Conservation (phyloP, 768 basidiomycete species). For the Dioszegia aurantiaca region DNA sequence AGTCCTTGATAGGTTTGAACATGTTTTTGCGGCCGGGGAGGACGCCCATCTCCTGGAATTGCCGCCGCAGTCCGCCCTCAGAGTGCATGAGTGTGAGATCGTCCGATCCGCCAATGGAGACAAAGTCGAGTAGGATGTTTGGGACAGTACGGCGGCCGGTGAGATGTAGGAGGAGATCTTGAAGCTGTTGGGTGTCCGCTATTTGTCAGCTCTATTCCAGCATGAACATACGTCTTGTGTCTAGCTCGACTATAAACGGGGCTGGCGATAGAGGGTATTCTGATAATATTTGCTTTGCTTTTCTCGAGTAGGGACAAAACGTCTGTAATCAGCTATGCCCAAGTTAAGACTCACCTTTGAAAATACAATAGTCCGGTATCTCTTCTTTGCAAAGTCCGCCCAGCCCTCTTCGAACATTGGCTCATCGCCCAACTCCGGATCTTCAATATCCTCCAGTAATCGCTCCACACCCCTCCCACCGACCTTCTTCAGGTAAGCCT, state of each 20-base stretch:
- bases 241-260: constrained; percentile 51
- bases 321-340: constrained; percentile 30
- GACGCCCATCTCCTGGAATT: constrained; percentile 32
- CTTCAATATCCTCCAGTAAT: constrained; percentile 34
- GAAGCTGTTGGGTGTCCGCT: constrained; percentile 47
- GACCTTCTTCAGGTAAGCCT: constrained; percentile 24
- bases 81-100: constrained; percentile 49
- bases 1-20: not conserved
- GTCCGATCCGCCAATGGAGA: constrained; percentile 50
- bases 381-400: constrained; percentile 40
- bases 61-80: constrained; percentile 47
- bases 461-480: constrained; percentile 37
- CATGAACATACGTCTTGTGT: constrained; percentile 46
- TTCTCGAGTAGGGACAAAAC: constrained; percentile 52
- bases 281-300: constrained; percentile 47
- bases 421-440: constrained; percentile 27
- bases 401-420: constrained; percentile 44
- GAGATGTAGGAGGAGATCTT: constrained; percentile 45
- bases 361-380: constrained; percentile 46
- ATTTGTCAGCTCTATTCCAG: not conserved
- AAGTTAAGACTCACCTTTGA: constrained; percentile 41
- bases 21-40: constrained; percentile 17
- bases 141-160: constrained; percentile 52
- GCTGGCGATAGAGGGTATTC: constrained; percentile 38
- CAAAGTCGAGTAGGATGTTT: constrained; percentile 50